Percentiles rank a stretch among this genome's conserved stretches.
These are phyloP conservation scores for Fusarium penzigii DNA, from an alignment of 2,329 filamentous ascomycete genomes.

Conservation along the genomic window DNA sequence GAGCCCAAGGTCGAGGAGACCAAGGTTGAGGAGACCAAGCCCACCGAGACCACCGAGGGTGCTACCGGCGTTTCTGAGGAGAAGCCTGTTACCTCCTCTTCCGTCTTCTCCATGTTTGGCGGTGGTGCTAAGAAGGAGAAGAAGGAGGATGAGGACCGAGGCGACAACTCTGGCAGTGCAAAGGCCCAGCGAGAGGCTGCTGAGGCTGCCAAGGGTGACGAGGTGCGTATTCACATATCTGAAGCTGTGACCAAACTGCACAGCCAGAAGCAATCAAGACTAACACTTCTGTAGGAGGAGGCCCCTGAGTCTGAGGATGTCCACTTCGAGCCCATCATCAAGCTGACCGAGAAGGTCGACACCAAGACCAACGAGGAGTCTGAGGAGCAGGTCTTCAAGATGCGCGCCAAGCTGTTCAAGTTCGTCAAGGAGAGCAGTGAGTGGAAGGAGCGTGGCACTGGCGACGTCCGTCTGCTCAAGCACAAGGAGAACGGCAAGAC, in stretches of 20 bases:
- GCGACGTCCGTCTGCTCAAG: conserved; percentile 94
- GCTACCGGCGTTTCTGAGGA: conserved; percentile 25
- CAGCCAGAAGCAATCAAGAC: conserved; percentile 5
- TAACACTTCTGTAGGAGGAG: conserved; percentile 50
- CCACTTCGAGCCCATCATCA: conserved; percentile 96
- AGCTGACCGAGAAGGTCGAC: conserved; percentile 94
- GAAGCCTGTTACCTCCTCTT: conserved; percentile 55
- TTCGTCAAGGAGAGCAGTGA: conserved; percentile 89
- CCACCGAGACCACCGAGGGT: conserved; percentile 20
- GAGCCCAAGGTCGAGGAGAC: conserved; percentile 58
- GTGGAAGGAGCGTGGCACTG: conserved; percentile 99
- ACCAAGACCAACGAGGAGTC: conserved; percentile 97
- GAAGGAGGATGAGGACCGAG: conserved; percentile 78
- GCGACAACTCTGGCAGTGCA: conserved; percentile 86
- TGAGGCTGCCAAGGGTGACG: conserved; percentile 57
- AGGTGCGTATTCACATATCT: conserved; percentile 43
- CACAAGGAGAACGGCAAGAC: conserved; percentile 99
- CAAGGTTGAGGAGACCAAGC: conserved; percentile 36
- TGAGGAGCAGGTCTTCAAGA: conserved; percentile 98
- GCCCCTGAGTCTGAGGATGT: conserved; percentile 89
- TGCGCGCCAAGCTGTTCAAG: conserved; percentile 99
- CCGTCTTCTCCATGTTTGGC: conserved; percentile 98
- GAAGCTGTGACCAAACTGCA: not conserved
- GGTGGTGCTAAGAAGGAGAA: conserved; percentile 96
- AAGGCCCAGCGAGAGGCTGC: conserved; percentile 73